phyloP scores from a whole-genome alignment of 1,139 yeast species.

The Sugiyamaella pinicola region DNA sequence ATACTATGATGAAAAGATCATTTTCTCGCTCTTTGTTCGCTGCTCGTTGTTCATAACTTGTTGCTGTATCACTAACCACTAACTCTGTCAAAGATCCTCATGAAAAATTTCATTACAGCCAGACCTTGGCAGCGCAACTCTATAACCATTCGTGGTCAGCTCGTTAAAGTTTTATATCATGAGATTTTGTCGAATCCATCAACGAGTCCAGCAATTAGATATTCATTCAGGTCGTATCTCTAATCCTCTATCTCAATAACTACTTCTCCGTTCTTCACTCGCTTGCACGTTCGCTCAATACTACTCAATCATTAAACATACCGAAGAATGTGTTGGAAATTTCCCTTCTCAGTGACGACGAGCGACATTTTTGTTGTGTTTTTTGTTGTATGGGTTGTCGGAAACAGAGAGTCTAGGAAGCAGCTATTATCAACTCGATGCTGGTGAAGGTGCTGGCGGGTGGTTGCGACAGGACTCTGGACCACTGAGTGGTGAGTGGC shows the following conservation, averaged over 20 bases:
- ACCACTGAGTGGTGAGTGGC: background rate
- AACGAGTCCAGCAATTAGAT: no score
- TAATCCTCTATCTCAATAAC: background rate
- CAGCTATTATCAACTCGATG: background rate
- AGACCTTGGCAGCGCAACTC: no score
- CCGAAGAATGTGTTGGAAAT: slow-evolving; percentile 99
- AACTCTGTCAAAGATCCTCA: no score
- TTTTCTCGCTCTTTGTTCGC: no score
- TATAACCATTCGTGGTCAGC: no score
- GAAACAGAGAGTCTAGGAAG: slow-evolving; percentile 14
- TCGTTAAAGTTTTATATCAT: no score
- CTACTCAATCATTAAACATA: slow-evolving; percentile 51
- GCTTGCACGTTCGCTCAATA: background rate
- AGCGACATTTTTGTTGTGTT: slow-evolving; percentile 66
- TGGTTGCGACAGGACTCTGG: background rate
- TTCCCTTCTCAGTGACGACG: slow-evolving; percentile 98
- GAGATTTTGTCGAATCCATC: no score
- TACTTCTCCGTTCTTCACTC: background rate
- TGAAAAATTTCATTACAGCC: no score
- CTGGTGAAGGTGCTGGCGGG: background rate
- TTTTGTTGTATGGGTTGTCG: slow-evolving; percentile 7
- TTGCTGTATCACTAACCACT: no score
- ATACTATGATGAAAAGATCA: no score
- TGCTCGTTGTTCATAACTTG: no score
- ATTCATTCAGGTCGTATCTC: no score